A percentile compares a stretch with the other conserved stretches of the same genome.
These are phyloP conservation scores for Pseudozyma hubeiensis DNA, from an alignment of 1,284 basidiomycete genomes.

Conservation along the genomic window DNA sequence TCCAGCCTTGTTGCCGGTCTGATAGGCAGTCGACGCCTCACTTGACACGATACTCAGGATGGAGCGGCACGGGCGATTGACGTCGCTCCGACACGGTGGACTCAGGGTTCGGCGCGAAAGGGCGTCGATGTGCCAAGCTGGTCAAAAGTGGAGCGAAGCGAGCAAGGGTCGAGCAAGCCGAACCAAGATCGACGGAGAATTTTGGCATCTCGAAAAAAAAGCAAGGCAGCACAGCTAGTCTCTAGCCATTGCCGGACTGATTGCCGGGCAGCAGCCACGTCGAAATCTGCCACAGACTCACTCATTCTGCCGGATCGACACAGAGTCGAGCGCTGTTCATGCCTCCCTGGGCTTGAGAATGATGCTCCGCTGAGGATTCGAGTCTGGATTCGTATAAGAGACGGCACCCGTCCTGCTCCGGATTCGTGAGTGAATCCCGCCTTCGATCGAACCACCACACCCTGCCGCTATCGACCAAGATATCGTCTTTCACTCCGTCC, in stretches of 20 bases:
- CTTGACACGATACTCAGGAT: too few species aligned
- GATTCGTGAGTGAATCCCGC: too few species aligned
- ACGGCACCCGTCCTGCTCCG: too few species aligned
- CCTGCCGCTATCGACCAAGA: too few species aligned
- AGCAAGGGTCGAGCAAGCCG: not conserved
- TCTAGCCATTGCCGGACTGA: conserved; percentile 25
- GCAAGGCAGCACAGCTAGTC: conserved; percentile 4
- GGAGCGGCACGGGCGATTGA: not conserved
- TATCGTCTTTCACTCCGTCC: not conserved
- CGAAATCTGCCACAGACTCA: not conserved
- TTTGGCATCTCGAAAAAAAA: conserved; percentile 1
- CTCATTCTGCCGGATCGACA: not conserved
- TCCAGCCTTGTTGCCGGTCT: conserved; percentile 43
- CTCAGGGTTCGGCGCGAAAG: too few species aligned
- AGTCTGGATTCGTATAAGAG: too few species aligned
- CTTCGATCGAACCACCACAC: too few species aligned
- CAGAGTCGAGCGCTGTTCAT: not conserved
- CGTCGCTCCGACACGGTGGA: too few species aligned
- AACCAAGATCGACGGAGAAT: not conserved
- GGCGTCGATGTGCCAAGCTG: not conserved
- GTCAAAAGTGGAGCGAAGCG: conserved; percentile 1
- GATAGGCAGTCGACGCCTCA: conserved; percentile 22
- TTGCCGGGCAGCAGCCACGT: conserved; percentile 18
- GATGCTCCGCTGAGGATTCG: too few species aligned
- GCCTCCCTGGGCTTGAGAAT: too few species aligned